Evolutionary conservation across 2,329 filamentous ascomycete genomes (phyloP).

Genomic region (Fusarium sp.): DNA sequence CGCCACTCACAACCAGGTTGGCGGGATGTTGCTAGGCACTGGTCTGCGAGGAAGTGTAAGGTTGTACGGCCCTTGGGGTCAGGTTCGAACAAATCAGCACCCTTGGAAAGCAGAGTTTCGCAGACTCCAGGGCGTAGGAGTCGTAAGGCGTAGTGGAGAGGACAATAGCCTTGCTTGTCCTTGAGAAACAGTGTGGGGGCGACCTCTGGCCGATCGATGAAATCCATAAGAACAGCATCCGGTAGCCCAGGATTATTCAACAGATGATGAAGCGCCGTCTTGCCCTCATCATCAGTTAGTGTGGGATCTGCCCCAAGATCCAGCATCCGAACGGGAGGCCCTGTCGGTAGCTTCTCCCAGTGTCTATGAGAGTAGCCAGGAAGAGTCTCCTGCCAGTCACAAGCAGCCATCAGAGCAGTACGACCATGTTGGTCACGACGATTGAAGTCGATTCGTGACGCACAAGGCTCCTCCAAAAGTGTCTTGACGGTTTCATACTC

Average conservation of each 20-base stretch:
- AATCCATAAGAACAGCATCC: slow-evolving; percentile 23
- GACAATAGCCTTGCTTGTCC: slow-evolving; percentile 24
- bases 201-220: slow-evolving; percentile 33
- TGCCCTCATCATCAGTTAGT: slow-evolving; percentile 29
- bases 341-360: neutral
- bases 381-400: slow-evolving; percentile 5
- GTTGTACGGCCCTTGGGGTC: slow-evolving; percentile 33
- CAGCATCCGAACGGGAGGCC: slow-evolving; percentile 24
- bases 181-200: slow-evolving; percentile 10
- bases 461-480: slow-evolving; percentile 34
- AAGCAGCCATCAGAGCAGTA: slow-evolving; percentile 43
- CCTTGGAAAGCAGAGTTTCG: slow-evolving; percentile 31
- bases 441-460: slow-evolving; percentile 39
- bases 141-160: slow-evolving; percentile 36
- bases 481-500: neutral
- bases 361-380: neutral
- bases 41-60: slow-evolving; percentile 35
- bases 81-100: slow-evolving; percentile 24
- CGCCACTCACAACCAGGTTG: no score
- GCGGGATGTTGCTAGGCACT: slow-evolving; percentile 10
- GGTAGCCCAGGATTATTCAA: slow-evolving; percentile 31
- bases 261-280: slow-evolving; percentile 42
- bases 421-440: slow-evolving; percentile 33
- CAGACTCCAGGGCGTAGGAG: slow-evolving; percentile 31
- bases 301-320: slow-evolving; percentile 32